Evolutionary conservation across 2,329 filamentous ascomycete genomes (phyloP).

Genomic region (Colletotrichum sidae): DNA sequence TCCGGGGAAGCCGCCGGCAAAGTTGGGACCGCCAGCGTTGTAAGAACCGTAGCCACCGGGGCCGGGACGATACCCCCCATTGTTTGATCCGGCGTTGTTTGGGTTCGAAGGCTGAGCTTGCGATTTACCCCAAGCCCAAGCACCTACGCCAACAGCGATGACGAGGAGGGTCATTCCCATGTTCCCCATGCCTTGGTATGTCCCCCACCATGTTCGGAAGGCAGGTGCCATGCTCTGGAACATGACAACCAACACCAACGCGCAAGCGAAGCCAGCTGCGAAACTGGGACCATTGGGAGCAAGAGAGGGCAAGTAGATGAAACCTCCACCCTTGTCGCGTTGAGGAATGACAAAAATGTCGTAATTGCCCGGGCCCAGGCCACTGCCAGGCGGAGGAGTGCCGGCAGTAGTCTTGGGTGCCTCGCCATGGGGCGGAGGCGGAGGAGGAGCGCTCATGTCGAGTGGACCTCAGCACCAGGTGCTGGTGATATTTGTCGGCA

Average conservation of each 20-base stretch:
- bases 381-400: conserved; percentile 59
- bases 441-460: conserved; percentile 72
- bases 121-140: conserved; percentile 69
- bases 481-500: conserved; percentile 11
- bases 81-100: conserved; percentile 27
- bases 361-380: conserved; percentile 89
- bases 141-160: conserved; percentile 78
- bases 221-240: conserved; percentile 80
- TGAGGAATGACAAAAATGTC: conserved; percentile 98
- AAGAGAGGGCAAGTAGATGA: conserved; percentile 93
- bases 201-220: conserved; percentile 78
- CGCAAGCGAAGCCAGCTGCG: conserved; percentile 84
- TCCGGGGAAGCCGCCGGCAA: conserved; percentile 31
- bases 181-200: conserved; percentile 77
- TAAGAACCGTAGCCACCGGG: conserved; percentile 33
- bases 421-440: conserved; percentile 87
- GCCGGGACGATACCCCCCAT: conserved; percentile 25
- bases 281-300: conserved; percentile 91
- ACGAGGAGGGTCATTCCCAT: conserved; percentile 79
- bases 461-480: conserved; percentile 38
- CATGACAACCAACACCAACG: conserved; percentile 78
- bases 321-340: conserved; percentile 88
- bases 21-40: conserved; percentile 32
- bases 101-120: conserved; percentile 46
- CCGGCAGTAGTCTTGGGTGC: conserved; percentile 75